Conservation (phyloP, 2,329 filamentous ascomycete genomes). For the Diaporthe longicolla region DNA sequence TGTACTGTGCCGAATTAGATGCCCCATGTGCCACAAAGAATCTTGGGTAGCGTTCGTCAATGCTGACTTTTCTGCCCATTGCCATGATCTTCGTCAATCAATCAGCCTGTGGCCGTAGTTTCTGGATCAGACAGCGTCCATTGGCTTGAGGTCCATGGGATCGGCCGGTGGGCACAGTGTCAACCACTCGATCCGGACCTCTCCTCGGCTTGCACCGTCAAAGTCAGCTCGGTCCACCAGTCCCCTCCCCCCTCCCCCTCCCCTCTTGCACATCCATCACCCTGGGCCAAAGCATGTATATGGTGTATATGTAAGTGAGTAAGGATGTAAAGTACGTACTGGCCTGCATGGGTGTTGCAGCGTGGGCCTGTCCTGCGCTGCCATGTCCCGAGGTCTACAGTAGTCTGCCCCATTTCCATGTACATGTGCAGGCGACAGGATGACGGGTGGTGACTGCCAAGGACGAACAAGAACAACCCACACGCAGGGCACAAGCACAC, state of each 20-base stretch:
- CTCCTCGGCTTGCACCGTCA: constrained; percentile 31
- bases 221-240: constrained; percentile 29
- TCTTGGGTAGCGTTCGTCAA: constrained; percentile 33
- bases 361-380: constrained; percentile 6
- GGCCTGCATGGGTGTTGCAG: not conserved
- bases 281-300: constrained; percentile 21
- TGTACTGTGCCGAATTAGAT: constrained; percentile 17
- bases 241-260: not conserved
- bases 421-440: constrained; percentile 24
- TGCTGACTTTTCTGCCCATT: constrained; percentile 28
- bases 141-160: constrained; percentile 31
- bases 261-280: constrained; percentile 3
- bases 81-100: constrained; percentile 29
- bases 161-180: constrained; percentile 33
- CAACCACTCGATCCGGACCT: constrained; percentile 20
- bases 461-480: constrained; percentile 24
- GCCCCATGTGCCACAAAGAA: constrained; percentile 29
- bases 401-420: not conserved
- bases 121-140: constrained; percentile 30
- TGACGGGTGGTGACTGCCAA: constrained; percentile 21
- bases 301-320: not conserved
- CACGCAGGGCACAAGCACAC: constrained; percentile 32
- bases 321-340: constrained; percentile 4
- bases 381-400: constrained; percentile 24
- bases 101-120: constrained; percentile 31